Base-by-base conservation (phyloP, 1,139 yeast species). In the Saccharomycopsis hybrid region DNA sequence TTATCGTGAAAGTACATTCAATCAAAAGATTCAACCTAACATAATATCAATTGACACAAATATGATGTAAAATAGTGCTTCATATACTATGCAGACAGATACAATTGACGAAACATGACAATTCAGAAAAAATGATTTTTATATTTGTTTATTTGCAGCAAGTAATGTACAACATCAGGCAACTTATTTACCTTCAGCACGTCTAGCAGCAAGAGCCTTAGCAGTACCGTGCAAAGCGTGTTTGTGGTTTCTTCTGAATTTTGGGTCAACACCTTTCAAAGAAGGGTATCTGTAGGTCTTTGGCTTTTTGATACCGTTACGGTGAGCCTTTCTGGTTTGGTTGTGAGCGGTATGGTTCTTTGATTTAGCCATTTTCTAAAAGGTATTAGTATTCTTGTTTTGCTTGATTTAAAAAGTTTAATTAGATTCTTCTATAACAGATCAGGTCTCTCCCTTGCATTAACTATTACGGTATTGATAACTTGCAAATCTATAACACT, bases 271-370 rank as follows among this genome's bases (percentile, higher is more conserved):
- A 80, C 96, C 96, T 80, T 87, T 90, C 76, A 88, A 82, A 62
- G 97, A 89, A 65, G 97, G 96, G 83, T 90, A 88, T 81, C 87
- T 90, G 95, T 82, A 76, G 71, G 96, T 85, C 82, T 79, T 85
- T 68, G 97, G 96, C 90, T 90, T 92, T 87, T 90, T 92, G 80
- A 92, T 92, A 79, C 98, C 98, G 87, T 92, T 92, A 75, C 83
- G 90, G 96, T 92, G 98, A 70, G 97, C 97, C 95, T 92, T 92
- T 74, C 77, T 85, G 89, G 86, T 87, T 77, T 92, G 97, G 95
- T 92, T 92, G 80, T 92, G 98, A 79, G 90, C 90, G 78, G 98
- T 92, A 76, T 92, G 98, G 80, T 92, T 92, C 96, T 92, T 92
- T 65, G 97, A 89, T 81, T 90, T 90, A 76, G 97, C 73, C 97